Conservation (phyloP, 2,329 filamentous ascomycete species). For the Xylaria sp. region DNA sequence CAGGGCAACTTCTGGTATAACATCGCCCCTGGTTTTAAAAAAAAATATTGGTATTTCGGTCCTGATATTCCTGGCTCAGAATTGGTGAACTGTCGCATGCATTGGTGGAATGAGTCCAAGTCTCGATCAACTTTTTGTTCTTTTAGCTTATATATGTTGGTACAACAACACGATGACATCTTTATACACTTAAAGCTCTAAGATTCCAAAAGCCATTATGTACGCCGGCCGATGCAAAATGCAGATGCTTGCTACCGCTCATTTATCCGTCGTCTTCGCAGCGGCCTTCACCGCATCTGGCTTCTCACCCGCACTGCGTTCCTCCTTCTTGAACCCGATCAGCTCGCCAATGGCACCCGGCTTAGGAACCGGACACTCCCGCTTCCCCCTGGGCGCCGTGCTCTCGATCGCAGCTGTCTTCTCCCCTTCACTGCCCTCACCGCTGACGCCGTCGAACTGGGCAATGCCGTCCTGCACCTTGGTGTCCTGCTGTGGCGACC, state of each 20-base stretch:
- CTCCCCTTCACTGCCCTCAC: slow-evolving; percentile 10
- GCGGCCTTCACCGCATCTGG: background rate
- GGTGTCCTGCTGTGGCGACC: slow-evolving; percentile 28
- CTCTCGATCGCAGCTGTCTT: slow-evolving; percentile 1
- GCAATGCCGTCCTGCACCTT: slow-evolving; percentile 44
- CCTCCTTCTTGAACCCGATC: slow-evolving; percentile 57
- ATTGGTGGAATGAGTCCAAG: background rate
- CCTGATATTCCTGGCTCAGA: background rate
- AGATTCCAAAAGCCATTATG: background rate
- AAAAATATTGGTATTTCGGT: background rate
- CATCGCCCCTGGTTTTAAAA: background rate
- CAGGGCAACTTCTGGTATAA: background rate
- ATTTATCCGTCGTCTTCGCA: slow-evolving; percentile 4
- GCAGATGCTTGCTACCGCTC: slow-evolving; percentile 5
- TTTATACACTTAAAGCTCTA: background rate
- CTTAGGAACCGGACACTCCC: slow-evolving; percentile 91
- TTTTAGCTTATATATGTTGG: background rate
- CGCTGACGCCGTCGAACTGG: slow-evolving; percentile 36
- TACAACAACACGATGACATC: slow-evolving; percentile 3
- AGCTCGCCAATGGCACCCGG: slow-evolving; percentile 74
- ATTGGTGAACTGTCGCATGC: background rate
- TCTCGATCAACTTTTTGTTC: background rate
- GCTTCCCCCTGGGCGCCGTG: slow-evolving; percentile 39
- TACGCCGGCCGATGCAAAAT: background rate
- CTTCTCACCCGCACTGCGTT: background rate